Evolutionary conservation across 2,329 filamentous ascomycete species (phyloP).

Genomic region (Aspergillus tubingensis): DNA sequence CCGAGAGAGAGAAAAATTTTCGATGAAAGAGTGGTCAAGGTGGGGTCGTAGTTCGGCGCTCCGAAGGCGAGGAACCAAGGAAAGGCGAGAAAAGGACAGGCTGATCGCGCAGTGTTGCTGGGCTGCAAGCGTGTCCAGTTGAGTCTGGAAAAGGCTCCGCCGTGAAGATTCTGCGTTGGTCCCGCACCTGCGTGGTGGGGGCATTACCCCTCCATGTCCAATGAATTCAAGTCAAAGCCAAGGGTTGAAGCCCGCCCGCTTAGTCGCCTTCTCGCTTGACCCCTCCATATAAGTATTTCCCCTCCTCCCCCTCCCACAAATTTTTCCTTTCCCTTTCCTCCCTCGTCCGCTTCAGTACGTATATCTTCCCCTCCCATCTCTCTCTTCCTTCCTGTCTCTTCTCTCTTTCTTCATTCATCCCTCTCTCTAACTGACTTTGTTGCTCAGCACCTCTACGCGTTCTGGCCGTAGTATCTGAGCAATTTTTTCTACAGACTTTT

Average conservation of each 20-base stretch:
- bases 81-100: slow-evolving; percentile 17
- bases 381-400: slow-evolving; percentile 21
- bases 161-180: slow-evolving; percentile 39
- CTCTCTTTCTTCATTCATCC: slow-evolving; percentile 25
- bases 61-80: slow-evolving; percentile 30
- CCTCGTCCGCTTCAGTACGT: slow-evolving; percentile 51
- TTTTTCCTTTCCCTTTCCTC: slow-evolving; percentile 39
- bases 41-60: slow-evolving; percentile 26
- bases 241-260: slow-evolving; percentile 40
- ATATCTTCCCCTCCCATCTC: slow-evolving; percentile 31
- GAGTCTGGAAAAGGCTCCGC: slow-evolving; percentile 20
- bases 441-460: slow-evolving; percentile 54
- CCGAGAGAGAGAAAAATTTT: slow-evolving; percentile 26
- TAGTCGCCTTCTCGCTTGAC: slow-evolving; percentile 44
- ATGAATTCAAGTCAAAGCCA: slow-evolving; percentile 25
- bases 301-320: slow-evolving; percentile 45
- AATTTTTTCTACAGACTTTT: slow-evolving; percentile 39
- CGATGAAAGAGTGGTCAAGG: slow-evolving; percentile 5
- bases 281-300: slow-evolving; percentile 52
- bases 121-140: slow-evolving; percentile 15
- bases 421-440: slow-evolving; percentile 30
- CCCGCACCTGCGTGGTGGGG: slow-evolving; percentile 29
- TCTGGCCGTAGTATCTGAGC: slow-evolving; percentile 54
- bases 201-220: slow-evolving; percentile 31
- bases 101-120: slow-evolving; percentile 6